Conservation (phyloP, 169 alveolate species). For the Plasmodium fragile region DNA sequence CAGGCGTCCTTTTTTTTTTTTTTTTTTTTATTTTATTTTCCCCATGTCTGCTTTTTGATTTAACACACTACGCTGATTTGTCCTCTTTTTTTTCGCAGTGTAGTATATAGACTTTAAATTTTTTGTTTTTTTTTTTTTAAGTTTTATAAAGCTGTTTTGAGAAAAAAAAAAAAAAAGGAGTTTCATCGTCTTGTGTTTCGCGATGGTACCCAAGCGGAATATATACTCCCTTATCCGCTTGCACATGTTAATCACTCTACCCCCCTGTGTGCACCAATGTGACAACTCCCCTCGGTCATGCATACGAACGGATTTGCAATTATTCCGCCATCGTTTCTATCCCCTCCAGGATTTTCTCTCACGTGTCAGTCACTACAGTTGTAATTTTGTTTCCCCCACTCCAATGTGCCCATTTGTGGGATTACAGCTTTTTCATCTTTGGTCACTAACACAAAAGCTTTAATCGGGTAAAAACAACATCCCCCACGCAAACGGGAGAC, state of each 20-base stretch:
- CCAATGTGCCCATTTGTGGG: background rate
- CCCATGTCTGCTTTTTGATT: background rate
- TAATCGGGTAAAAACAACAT: background rate
- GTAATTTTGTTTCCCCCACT: background rate
- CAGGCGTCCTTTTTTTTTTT: background rate
- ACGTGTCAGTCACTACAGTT: background rate
- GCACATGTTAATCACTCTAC: background rate
- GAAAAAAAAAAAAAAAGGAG: too few relatives aligned
- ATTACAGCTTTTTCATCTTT: too few relatives aligned
- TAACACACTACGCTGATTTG: background rate
- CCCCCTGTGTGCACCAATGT: background rate
- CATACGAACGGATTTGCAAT: background rate
- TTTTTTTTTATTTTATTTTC: background rate
- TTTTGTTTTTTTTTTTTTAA: background rate
- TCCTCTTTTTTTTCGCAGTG: background rate
- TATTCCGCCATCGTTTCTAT: background rate
- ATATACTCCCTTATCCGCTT: background rate
- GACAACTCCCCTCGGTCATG: background rate
- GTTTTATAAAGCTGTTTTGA: background rate
- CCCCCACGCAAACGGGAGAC: background rate
- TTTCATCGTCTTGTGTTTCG: background rate
- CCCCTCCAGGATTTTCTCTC: background rate
- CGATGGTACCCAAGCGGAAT: background rate
- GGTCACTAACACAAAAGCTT: background rate
- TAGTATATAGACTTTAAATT: background rate